Evolutionary conservation across 371 early-diverging fungal species (phyloP), one percentile per base, ranked within the genome.

Genomic region (Mortierella sp.): DNA sequence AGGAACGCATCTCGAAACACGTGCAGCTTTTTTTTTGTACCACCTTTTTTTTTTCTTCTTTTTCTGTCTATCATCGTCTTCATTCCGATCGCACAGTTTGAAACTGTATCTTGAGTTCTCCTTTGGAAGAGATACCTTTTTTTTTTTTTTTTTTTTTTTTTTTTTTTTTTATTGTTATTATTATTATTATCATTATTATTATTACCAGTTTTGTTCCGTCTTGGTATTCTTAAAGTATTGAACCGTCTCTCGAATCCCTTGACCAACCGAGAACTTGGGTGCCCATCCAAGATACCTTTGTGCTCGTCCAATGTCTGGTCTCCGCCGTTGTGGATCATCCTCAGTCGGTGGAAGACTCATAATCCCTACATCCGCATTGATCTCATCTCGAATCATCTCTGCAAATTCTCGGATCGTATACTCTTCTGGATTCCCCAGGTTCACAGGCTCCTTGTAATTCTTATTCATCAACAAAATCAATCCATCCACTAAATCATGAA

Each of bases 361-460:
- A 59, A 95, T 92, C 50, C 86, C 81, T 18, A 88, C 87, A n/a
- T 81, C 70, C n/a, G 67, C 61, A 48, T 90, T 84, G 21, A 94
- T 92, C 74, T 89, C 84, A 46, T 86, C 86, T 46, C 90, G 80
- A 68, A 96, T 92, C 64, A 92, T 86, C 64, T 91, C 88, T 26
- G 96, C 95, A 86, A 95, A 94, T 56, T 94, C 85, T 18, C 79
- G 81, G 68, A 96, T 94, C 15, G 94, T 93, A 69, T 89, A 96
- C 77, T 96, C 96, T 58, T 95, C 93, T 2, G 96, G 95, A 70
- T 95, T 96, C 16, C 96, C 96, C 28, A 96, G 53, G 79, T 96
- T 96, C 19, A 95, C 90, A 9, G 96, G 96, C 21, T 91, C 89
- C 37, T 75, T 83, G 82, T 87, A 92, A 68, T 89, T 83, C 60